A percentile compares a stretch with the other conserved stretches of the same genome.
phyloP scores from a whole-genome alignment of 192 early-diverging fungal species.

The Chytriomyces sp. region DNA sequence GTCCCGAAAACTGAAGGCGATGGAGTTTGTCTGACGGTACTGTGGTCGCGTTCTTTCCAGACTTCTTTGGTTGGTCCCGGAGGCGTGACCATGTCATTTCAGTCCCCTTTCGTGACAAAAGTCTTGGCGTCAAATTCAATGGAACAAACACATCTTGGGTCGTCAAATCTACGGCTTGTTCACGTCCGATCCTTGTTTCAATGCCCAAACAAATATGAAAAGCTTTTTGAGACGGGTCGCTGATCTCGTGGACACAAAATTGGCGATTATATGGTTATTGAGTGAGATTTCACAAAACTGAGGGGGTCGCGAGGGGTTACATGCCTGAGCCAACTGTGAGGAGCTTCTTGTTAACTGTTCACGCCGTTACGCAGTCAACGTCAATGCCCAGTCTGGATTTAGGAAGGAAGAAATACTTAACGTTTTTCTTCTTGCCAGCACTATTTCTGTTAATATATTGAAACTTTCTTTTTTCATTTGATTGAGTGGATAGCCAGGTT shows the following conservation, averaged over 20 bases:
- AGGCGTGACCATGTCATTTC: too few relatives aligned
- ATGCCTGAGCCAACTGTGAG: constrained; percentile 83
- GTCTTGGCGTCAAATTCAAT: constrained; percentile 74
- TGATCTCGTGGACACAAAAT: constrained; percentile 64
- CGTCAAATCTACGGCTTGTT: constrained; percentile 76
- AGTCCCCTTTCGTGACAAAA: too few relatives aligned
- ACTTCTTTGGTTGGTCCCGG: background rate
- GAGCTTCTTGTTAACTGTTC: constrained; percentile 83
- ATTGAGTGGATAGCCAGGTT: too few relatives aligned
- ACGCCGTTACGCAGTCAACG: constrained; percentile 96
- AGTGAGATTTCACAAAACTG: background rate
- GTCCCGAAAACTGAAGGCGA: background rate
- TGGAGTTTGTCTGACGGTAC: background rate
- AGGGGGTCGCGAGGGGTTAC: too few relatives aligned
- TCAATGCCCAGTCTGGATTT: constrained; percentile 84
- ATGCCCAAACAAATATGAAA: constrained; percentile 94
- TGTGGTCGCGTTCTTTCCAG: background rate
- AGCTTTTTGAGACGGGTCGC: constrained; percentile 70
- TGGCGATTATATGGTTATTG: background rate
- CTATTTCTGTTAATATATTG: too few relatives aligned
- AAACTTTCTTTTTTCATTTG: too few relatives aligned
- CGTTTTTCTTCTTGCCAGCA: too few relatives aligned
- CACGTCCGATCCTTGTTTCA: constrained; percentile 81
- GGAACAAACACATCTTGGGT: constrained; percentile 90
- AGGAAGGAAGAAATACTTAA: constrained; percentile 78